These are phyloP conservation scores for Mucor mucedo DNA, from an alignment of 371 early-diverging fungal species.

Conservation along the genomic window DNA sequence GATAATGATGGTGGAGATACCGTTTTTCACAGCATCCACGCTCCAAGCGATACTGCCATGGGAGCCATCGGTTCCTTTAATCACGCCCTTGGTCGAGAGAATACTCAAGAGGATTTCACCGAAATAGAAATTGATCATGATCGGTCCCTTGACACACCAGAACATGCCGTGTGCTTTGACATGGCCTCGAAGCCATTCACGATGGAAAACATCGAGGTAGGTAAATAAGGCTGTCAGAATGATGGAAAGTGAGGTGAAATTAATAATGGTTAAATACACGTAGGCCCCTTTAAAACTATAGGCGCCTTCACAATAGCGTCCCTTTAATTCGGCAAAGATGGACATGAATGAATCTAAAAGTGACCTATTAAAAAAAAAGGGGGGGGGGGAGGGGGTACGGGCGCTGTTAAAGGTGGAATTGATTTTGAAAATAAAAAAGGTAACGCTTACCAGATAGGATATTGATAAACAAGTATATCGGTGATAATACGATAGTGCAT, in stretches of 20 bases:
- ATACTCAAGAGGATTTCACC: constrained; percentile 46
- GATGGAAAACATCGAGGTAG: constrained; percentile 47
- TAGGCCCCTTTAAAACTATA: constrained; percentile 50
- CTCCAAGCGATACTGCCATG: constrained; percentile 48
- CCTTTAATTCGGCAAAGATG: constrained; percentile 44
- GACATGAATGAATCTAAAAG: constrained; percentile 50
- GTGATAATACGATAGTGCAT: constrained; percentile 51
- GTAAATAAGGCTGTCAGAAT: constrained; percentile 50
- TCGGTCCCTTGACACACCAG: constrained; percentile 61
- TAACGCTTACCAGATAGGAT: constrained; percentile 47
- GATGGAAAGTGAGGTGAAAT: constrained; percentile 44
- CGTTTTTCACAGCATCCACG: constrained; percentile 50
- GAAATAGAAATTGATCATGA: constrained; percentile 54
- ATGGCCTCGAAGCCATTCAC: constrained; percentile 43
- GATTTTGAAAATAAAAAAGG: no score
- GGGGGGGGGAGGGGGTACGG: no score
- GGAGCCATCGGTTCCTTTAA: constrained; percentile 43
- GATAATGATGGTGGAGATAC: constrained; percentile 45
- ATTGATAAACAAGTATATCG: constrained; percentile 51
- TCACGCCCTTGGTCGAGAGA: constrained; percentile 36
- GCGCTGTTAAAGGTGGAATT: no score
- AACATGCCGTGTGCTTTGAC: constrained; percentile 56
- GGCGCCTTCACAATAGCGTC: constrained; percentile 44
- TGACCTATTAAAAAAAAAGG: constrained; percentile 34
- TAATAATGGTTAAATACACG: constrained; percentile 51